Percentiles rank a stretch among this genome's conserved stretches.
Evolutionary conservation across 768 basidiomycete species (phyloP).

Genomic region (Jaapia argillacea): DNA sequence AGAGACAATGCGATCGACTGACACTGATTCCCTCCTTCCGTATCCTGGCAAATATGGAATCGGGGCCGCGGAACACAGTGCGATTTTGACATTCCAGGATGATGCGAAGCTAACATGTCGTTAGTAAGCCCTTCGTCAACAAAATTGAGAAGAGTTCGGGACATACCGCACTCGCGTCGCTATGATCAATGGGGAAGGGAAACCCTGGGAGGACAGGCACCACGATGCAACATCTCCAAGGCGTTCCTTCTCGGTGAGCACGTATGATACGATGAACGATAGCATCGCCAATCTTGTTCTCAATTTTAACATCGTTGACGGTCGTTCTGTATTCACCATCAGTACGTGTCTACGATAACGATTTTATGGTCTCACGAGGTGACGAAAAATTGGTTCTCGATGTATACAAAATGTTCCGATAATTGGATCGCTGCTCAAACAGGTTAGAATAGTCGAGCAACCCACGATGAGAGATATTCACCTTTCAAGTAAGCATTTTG

Average conservation of each 20-base stretch:
- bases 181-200: slow-evolving; percentile 84
- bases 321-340: slow-evolving; percentile 43
- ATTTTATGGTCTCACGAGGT: slow-evolving; percentile 51
- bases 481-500: slow-evolving; percentile 92
- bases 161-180: slow-evolving; percentile 84
- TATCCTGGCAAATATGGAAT: slow-evolving; percentile 84
- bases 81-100: slow-evolving; percentile 94
- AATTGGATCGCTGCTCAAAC: slow-evolving; percentile 64
- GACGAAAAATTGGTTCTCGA: slow-evolving; percentile 92
- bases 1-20: slow-evolving; percentile 15
- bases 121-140: slow-evolving; percentile 2
- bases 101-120: slow-evolving; percentile 60
- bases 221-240: slow-evolving; percentile 89
- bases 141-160: not conserved
- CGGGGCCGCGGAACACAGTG: slow-evolving; percentile 78
- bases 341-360: not conserved
- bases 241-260: slow-evolving; percentile 69
- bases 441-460: not conserved
- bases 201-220: slow-evolving; percentile 93
- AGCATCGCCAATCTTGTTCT: slow-evolving; percentile 93
- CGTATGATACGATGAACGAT: slow-evolving; percentile 84
- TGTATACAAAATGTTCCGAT: slow-evolving; percentile 97
- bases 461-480: slow-evolving; percentile 13
- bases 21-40: slow-evolving; percentile 86
- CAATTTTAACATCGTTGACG: slow-evolving; percentile 76